Evolutionary conservation across 1,284 basidiomycete genomes (phyloP), one percentile per base, ranked within the genome.

Genomic region (Ustilago sp.): DNA sequence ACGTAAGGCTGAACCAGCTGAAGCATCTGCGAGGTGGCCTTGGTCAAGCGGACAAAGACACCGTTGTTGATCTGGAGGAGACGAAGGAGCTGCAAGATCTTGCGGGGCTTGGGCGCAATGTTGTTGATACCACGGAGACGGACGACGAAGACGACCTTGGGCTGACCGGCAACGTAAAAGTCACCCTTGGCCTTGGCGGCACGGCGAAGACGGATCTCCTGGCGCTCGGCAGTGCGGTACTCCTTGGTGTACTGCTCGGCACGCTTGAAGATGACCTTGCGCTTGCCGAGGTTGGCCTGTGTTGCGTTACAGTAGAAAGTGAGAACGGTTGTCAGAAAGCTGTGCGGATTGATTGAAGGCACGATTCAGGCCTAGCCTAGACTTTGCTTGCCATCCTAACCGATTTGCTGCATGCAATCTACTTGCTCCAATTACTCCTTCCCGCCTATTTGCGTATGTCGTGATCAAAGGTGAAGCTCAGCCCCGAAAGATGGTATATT

Each of bases 1-100:
- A 99, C 90, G 88, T 98, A 99, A 63, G 97, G 96, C 88, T 96
- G 94, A 81, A 99, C 92, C 66, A 98, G 91, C 87, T 94, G 93
- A 84, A 99, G 92, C 97, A 98, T 98, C 88, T 98, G 94, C 85
- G 93, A 91, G 63, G 95, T 98, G 45, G 97, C 95, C 89, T 91
- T 94, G 86, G 94, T 99, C 72, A 94, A 94, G 88, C 95, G 95
- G 87, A 99, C 91, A 86, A 99, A 99, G 71, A 99, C 93, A 89
- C 96, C 97, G 87, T 97, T 98, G 92, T 99, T 99, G 90, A 99
- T 99, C 88, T 99, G 97, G 81, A 98, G 92, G 75, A 99, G 92
- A 85, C 96, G 94, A 87, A 99, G 93, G 78, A 99, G 92, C 88
- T 99, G 96, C 86, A 99, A 89, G 87, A 99, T 98, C 91, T 99